Evolutionary conservation across 83 land plant genomes (phyloP).

Genomic region (Larix sibirica): DNA sequence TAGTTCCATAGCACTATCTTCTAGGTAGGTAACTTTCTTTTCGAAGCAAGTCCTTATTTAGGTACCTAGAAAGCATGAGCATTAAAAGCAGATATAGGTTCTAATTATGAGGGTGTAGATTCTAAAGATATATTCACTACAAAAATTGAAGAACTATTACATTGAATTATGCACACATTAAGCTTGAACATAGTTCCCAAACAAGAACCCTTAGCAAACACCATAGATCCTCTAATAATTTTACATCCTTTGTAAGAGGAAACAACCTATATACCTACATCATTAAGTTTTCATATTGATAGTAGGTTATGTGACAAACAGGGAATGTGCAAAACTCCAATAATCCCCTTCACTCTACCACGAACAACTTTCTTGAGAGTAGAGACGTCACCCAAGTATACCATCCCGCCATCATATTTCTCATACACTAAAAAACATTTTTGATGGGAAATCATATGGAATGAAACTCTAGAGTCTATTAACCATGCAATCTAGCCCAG

Average conservation of each 20-base stretch:
- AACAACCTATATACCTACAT: neutral
- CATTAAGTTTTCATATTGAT: neutral
- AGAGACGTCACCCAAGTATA: neutral
- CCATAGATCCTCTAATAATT: neutral
- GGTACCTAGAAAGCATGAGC: too few species aligned
- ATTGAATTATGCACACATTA: too few species aligned
- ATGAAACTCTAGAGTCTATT: too few species aligned
- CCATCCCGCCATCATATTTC: too few species aligned
- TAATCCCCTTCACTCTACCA: neutral
- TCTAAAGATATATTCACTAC: too few species aligned
- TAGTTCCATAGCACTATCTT: neutral
- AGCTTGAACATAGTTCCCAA: neutral
- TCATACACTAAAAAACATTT: too few species aligned
- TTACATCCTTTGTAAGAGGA: neutral
- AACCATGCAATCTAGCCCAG: too few species aligned
- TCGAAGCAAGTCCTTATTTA: too few species aligned
- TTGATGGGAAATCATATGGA: too few species aligned
- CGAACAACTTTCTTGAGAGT: neutral
- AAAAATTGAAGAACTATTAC: too few species aligned
- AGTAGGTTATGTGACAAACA: neutral
- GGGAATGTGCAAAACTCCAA: neutral
- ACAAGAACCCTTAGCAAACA: neutral
- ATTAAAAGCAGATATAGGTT: too few species aligned
- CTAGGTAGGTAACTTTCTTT: neutral
- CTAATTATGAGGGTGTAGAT: too few species aligned